Conservation (phyloP, 2,329 filamentous ascomycete species). For the Monosporascus ibericus region DNA sequence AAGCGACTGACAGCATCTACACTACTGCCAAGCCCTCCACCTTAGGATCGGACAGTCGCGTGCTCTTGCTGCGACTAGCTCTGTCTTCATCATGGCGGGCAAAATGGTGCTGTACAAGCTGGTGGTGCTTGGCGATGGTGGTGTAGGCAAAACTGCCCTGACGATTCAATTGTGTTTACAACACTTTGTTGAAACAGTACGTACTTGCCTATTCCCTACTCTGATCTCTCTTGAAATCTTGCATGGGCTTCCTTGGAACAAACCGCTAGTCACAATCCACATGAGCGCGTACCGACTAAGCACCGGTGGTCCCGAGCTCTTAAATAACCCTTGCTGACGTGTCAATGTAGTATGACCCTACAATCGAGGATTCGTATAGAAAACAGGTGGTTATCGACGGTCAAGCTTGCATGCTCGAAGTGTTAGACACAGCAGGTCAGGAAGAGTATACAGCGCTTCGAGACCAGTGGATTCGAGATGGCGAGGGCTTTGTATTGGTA, state of each 20-base stretch:
- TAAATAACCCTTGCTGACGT: conserved; percentile 9
- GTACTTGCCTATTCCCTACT: conserved; percentile 22
- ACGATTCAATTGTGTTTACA: conserved; percentile 96
- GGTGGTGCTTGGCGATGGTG: conserved; percentile 91
- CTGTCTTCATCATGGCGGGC: conserved; percentile 61
- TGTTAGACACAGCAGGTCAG: conserved; percentile 93
- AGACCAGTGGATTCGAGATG: conserved; percentile 97
- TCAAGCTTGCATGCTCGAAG: conserved; percentile 95
- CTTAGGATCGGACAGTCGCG: conserved; percentile 1
- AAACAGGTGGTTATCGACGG: conserved; percentile 91
- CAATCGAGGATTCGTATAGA: conserved; percentile 81
- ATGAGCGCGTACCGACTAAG: neutral
- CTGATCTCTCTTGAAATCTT: neutral
- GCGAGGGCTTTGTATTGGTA: conserved; percentile 94
- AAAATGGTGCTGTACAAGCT: conserved; percentile 96
- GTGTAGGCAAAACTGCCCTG: conserved; percentile 88
- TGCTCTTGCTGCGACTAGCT: conserved; percentile 21
- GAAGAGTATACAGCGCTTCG: conserved; percentile 96
- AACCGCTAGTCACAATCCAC: neutral
- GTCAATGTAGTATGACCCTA: conserved; percentile 65
- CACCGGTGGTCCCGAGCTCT: neutral
- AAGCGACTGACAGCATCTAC: neutral
- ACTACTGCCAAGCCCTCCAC: conserved; percentile 7
- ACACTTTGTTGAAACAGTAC: conserved; percentile 91
- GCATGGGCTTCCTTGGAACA: neutral